Conservation (phyloP, 352 stramenopile genomes). For the Phytophthora rubi region DNA sequence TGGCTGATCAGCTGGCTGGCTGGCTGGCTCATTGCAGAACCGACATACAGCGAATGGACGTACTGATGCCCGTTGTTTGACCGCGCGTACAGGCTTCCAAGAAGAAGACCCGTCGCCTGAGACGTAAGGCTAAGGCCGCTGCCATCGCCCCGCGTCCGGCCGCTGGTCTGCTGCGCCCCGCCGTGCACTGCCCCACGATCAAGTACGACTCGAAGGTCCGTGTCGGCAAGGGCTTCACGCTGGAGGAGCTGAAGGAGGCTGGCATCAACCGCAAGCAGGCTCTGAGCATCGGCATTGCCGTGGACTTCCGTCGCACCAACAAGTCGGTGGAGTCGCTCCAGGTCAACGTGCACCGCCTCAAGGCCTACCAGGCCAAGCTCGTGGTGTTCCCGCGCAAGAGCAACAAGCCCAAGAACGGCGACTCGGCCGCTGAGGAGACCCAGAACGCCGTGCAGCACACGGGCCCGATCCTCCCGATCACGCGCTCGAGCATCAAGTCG, state of each 20-base stretch:
- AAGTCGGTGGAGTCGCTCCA: slow-evolving; percentile 96
- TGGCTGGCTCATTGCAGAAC: slow-evolving; percentile 7
- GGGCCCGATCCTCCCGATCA: slow-evolving; percentile 81
- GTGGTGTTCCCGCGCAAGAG: slow-evolving; percentile 98
- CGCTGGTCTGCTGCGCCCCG: slow-evolving; percentile 95
- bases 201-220: slow-evolving; percentile 99
- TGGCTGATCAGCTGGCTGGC: slow-evolving; percentile 12
- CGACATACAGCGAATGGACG: background rate
- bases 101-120: slow-evolving; percentile 96
- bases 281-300: slow-evolving; percentile 97
- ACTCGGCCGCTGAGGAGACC: slow-evolving; percentile 92
- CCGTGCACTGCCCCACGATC: slow-evolving; percentile 98
- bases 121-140: slow-evolving; percentile 97
- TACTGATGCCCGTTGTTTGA: slow-evolving; percentile 44
- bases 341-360: slow-evolving; percentile 98
- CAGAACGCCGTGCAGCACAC: slow-evolving; percentile 93
- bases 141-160: slow-evolving; percentile 97
- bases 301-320: slow-evolving; percentile 99
- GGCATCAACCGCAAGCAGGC: slow-evolving; percentile 96
- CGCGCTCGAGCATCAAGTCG: slow-evolving; percentile 78
- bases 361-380: slow-evolving; percentile 99
- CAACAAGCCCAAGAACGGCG: slow-evolving; percentile 96
- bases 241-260: slow-evolving; percentile 98
- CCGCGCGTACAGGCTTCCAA: slow-evolving; percentile 93
- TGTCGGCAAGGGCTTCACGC: slow-evolving; percentile 98